Percentiles rank a stretch among this genome's conserved stretches.
These are phyloP conservation scores for Erodium texanum DNA, from an alignment of 441 rosid genomes.

Conservation along the genomic window DNA sequence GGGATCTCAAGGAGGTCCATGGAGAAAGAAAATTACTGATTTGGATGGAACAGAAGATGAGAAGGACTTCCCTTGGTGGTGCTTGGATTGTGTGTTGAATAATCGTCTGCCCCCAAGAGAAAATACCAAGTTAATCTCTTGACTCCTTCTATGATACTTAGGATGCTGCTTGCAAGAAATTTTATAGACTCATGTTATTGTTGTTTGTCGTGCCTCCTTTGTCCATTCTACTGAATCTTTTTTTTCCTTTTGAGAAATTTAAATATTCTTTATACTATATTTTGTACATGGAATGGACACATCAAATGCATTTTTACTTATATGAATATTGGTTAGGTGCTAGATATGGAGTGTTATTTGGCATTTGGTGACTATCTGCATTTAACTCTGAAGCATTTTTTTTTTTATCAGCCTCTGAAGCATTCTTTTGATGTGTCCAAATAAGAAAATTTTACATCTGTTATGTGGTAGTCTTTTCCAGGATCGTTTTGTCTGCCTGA, in stretches of 20 bases:
- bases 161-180: neutral
- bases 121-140: constrained; percentile 62
- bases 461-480: neutral
- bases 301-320: neutral
- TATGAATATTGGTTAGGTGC: neutral
- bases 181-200: neutral
- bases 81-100: constrained; percentile 81
- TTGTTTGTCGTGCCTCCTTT: neutral
- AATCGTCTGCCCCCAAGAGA: constrained; percentile 93
- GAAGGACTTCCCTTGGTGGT: constrained; percentile 94
- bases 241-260: neutral
- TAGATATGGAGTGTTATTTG: neutral
- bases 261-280: neutral
- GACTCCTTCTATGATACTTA: neutral
- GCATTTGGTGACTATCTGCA: neutral
- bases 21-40: constrained; percentile 93
- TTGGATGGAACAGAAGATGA: constrained; percentile 94
- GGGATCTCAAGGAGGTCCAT: constrained; percentile 93
- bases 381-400: too few relatives aligned
- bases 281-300: neutral
- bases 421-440: neutral
- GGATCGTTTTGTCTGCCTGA: neutral
- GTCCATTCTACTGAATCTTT: neutral
- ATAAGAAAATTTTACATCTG: neutral
- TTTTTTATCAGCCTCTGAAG: too few relatives aligned